Evolutionary conservation across 225 moss, liverwort and hornwort species (phyloP).

Genomic region (Physcomitrium patens): DNA sequence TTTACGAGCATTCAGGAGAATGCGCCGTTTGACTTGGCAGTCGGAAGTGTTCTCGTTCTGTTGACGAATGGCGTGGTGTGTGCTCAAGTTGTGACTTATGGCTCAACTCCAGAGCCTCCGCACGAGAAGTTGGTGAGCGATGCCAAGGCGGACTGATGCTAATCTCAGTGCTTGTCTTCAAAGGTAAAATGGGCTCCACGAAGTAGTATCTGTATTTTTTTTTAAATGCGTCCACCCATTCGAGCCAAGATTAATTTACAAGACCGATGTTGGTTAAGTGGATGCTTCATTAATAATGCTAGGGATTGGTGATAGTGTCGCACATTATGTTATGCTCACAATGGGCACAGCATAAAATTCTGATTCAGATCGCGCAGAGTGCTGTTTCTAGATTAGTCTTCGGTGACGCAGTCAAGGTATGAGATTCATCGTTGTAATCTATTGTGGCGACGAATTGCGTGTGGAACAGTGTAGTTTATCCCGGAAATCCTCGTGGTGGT

Average conservation of each 20-base stretch:
- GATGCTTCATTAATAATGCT: background rate
- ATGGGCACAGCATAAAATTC: conserved; percentile 16
- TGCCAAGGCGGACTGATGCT: conserved; percentile 42
- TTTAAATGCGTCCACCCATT: background rate
- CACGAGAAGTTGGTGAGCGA: conserved; percentile 3
- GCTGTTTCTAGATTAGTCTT: background rate
- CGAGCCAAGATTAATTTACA: background rate
- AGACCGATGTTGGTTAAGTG: background rate
- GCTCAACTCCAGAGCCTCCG: conserved; percentile 28
- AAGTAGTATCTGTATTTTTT: conserved; percentile 1
- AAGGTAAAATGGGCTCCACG: background rate
- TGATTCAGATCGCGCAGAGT: background rate
- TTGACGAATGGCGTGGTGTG: conserved; percentile 76
- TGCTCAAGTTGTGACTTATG: conserved; percentile 55
- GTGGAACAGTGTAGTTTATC: background rate
- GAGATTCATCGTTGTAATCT: background rate
- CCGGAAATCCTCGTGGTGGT: background rate
- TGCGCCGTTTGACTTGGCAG: conserved; percentile 77
- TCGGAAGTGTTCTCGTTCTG: conserved; percentile 76
- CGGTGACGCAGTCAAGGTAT: conserved; percentile 2
- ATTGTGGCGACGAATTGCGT: background rate
- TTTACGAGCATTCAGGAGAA: conserved; percentile 82
- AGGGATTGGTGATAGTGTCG: background rate
- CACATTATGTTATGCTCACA: background rate
- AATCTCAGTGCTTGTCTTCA: background rate